These are phyloP conservation scores for Mortierella sp. DNA, from an alignment of 371 early-diverging fungal species.

Conservation along the genomic window DNA sequence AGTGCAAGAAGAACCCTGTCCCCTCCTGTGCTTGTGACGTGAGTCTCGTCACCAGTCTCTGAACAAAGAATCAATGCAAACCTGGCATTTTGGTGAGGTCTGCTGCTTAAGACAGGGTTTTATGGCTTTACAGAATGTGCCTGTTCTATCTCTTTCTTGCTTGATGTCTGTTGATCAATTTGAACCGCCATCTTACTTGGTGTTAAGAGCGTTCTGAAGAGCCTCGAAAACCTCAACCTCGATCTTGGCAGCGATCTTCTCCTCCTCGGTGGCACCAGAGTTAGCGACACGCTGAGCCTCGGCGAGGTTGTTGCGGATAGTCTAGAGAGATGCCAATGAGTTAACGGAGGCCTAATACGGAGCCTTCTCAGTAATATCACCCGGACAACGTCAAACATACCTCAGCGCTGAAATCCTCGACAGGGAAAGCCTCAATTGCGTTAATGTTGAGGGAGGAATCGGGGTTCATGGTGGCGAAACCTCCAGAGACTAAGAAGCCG, in stretches of 20 bases:
- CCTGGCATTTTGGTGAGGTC: too few relatives aligned
- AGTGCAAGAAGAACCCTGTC: too few relatives aligned
- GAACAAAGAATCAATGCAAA: too few relatives aligned
- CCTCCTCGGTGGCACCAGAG: slow-evolving; percentile 78
- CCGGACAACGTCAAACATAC: slow-evolving; percentile 42
- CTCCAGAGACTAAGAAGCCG: slow-evolving; percentile 83
- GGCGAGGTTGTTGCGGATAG: slow-evolving; percentile 81
- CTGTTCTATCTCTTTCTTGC: too few relatives aligned
- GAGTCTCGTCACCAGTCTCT: too few relatives aligned
- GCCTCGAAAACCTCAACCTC: slow-evolving; percentile 94
- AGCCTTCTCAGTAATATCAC: neutral
- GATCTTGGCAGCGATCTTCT: slow-evolving; percentile 87
- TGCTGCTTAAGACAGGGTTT: too few relatives aligned
- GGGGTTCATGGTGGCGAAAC: slow-evolving; percentile 97
- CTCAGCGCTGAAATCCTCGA: slow-evolving; percentile 88
- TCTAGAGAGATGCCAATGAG: slow-evolving; percentile 54
- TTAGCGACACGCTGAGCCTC: slow-evolving; percentile 82
- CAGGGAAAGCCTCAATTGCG: slow-evolving; percentile 93
- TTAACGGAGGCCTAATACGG: neutral
- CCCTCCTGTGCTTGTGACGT: too few relatives aligned
- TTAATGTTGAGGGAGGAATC: slow-evolving; percentile 97
- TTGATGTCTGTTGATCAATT: too few relatives aligned
- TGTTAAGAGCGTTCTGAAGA: slow-evolving; percentile 69
- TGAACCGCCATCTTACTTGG: slow-evolving; percentile 38
- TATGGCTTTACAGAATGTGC: too few relatives aligned